Base-by-base conservation (phyloP, 2,329 filamentous ascomycete genomes). In the Cladophialophora carrionii region DNA sequence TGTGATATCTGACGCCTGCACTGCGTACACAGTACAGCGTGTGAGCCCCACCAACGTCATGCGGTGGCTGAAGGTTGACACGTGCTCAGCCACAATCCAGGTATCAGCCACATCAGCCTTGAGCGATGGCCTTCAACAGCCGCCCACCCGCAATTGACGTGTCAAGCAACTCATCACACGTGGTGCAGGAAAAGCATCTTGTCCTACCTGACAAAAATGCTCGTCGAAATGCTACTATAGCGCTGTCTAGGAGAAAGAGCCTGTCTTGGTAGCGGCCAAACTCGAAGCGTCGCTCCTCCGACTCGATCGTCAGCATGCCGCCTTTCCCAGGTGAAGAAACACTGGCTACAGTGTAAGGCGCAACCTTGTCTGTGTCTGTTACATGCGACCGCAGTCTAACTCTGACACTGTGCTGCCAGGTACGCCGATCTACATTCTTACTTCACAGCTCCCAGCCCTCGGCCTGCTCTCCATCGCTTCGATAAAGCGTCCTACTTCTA, bases 361-460 rank as follows among this genome's bases (percentile, higher is more conserved):
- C 29, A 59, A 32, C 24, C 46, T 20, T 29, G 37, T 32, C 34
- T 14, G 17, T 20, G 31, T 22, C 48, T 32, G 43, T 46, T n/a
- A 53, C 49, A 58, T 20, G 22, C 26, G 9, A 37, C 31, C 56
- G 31, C 24, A 48, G 9, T 29, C 32, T 60, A 54, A 57, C 61
- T 17, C 41, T 48, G 17, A 20, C 22, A 51, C 48, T 51, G 5
- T 51, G 24, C 24, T 26, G 12, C 48, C 69, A 89, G 86, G 71
- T 88, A 86, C 72, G 83, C 84, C 64, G 87, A 89, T 73, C 78
- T 87, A 49, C 87, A 88, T 74, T 88, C 86, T 73, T 88, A 84
- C 75, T 87, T 88, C 75, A 80, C 81, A 66, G 77, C 82, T 17
- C 87, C 87, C 2, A 78, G 78, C 3, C 78, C 81, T 43, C 84